Evolutionary conservation across 2,329 filamentous ascomycete genomes (phyloP), one percentile per base, ranked within the genome.

Genomic region (Aspergillus niger): DNA sequence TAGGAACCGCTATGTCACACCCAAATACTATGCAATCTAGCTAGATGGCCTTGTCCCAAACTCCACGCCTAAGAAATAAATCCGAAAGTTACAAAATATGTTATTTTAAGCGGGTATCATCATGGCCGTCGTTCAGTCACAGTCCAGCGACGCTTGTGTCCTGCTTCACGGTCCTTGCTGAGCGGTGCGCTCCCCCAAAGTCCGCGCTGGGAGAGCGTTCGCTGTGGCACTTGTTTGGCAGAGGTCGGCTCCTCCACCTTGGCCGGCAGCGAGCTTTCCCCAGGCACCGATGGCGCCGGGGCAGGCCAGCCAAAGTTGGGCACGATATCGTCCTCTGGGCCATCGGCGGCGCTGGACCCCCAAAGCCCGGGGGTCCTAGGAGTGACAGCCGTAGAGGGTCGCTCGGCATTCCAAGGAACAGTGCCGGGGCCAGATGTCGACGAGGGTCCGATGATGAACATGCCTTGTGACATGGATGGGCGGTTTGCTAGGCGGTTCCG

Each of bases 101-200:
- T 55, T 36, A 11, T 36, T 36, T 36, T 10, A 8, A 55, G 8
- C n/a, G 20, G 24, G 32, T 22, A 41, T 39, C n/a, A 51, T 55
- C 8, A 59, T n/a, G 1, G 69, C 72, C 67, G 66, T 43, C 69
- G 70, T 60, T 78, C 76, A 8, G 74, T 67, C 52, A 78, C 69
- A 2, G 76, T 77, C 76, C 76, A 78, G 55, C 76, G 72, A 50
- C 76, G 71, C 56, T 71, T 72, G 17, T 69, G 61, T 36, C 63
- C 62, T 4, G 60, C 53, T 24, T 75, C 72, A 30, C 69, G 69
- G 30, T 73, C 71, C 41, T 70, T 69, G 44, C 70, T 65, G 15
- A 69, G 55, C 8, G 68, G 66, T 7, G 69, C 65, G 65, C 73
- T 73, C 0, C 75, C 73, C 76, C 77, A 79, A 13, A 79, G 69